A percentile compares a stretch with the other conserved stretches of the same genome.
phyloP scores from a whole-genome alignment of 768 basidiomycete species.

The Russula virescens region DNA sequence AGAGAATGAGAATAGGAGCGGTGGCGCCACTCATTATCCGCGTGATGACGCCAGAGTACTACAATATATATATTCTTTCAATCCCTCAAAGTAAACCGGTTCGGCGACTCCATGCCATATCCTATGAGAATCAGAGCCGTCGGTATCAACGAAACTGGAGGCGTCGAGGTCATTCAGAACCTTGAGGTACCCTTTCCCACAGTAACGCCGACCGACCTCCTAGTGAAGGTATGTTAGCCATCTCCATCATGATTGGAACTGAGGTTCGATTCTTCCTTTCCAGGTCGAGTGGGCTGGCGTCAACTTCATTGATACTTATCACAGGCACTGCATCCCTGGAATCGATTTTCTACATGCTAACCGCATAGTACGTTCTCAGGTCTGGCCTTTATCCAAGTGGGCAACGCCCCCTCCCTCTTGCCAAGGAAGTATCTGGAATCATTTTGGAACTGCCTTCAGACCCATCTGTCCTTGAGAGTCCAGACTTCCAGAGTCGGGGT shows the following conservation, averaged over 20 bases:
- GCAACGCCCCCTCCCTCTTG: conserved; percentile 60
- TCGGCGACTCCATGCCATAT: conserved; percentile 38
- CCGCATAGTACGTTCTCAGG: conserved; percentile 23
- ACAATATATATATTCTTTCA: neutral
- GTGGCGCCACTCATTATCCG: too few species aligned
- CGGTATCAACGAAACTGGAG: conserved; percentile 69
- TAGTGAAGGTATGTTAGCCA: conserved; percentile 36
- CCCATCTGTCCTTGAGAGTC: conserved; percentile 48
- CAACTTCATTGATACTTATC: conserved; percentile 87
- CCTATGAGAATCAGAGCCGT: conserved; percentile 66
- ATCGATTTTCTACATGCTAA: conserved; percentile 11
- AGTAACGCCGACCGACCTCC: conserved; percentile 53
- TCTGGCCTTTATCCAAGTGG: conserved; percentile 58
- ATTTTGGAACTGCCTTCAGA: conserved; percentile 73
- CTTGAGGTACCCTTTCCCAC: conserved; percentile 60
- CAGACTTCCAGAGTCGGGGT: conserved; percentile 56
- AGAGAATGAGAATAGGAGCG: neutral
- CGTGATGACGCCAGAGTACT: neutral
- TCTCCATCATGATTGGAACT: neutral
- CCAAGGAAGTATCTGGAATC: conserved; percentile 73
- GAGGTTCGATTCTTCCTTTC: neutral
- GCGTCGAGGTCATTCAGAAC: conserved; percentile 71
- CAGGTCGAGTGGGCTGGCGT: conserved; percentile 73
- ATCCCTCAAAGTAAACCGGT: neutral
- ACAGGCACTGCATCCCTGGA: conserved; percentile 43